phyloP scores from a whole-genome alignment of 2,329 filamentous ascomycete species.

The Fusarium algeriense region DNA sequence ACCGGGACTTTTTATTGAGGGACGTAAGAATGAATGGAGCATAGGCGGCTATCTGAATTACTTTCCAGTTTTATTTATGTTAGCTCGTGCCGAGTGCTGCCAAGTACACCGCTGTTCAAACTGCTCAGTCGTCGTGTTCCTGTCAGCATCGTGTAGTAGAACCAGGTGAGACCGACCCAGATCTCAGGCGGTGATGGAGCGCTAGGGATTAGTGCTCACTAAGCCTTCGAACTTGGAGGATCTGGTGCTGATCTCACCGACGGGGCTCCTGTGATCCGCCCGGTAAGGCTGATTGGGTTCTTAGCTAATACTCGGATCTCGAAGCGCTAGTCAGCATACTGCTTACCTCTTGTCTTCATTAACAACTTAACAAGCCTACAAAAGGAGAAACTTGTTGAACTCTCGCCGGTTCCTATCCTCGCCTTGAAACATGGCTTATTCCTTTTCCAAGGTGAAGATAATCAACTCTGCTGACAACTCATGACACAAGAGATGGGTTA shows the following conservation, averaged over 20 bases:
- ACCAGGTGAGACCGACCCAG: background rate
- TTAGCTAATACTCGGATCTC: rapidly evolving
- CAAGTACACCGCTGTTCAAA: background rate
- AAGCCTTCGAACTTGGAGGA: rapidly evolving
- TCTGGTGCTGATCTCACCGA: background rate
- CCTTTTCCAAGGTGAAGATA: too few relatives aligned
- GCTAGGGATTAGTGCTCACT: background rate
- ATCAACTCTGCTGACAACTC: too few relatives aligned
- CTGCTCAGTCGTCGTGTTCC: rapidly evolving
- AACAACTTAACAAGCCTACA: too few relatives aligned
- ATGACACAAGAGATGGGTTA: too few relatives aligned
- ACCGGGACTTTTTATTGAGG: background rate
- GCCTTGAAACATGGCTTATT: too few relatives aligned
- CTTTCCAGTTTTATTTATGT: rapidly evolving
- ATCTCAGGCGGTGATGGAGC: background rate
- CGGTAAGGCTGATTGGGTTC: background rate
- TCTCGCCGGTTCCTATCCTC: too few relatives aligned
- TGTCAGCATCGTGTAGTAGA: background rate
- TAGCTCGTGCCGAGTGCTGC: background rate
- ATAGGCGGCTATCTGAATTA: background rate
- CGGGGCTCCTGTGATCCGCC: background rate
- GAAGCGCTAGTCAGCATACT: rapidly evolving
- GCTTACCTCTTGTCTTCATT: too few relatives aligned
- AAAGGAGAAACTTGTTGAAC: too few relatives aligned
- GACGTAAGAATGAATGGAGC: rapidly evolving